Evolutionary conservation across 2,329 filamentous ascomycete species (phyloP), one percentile per base, ranked within the genome.

Genomic region (Fusarium nurragi): DNA sequence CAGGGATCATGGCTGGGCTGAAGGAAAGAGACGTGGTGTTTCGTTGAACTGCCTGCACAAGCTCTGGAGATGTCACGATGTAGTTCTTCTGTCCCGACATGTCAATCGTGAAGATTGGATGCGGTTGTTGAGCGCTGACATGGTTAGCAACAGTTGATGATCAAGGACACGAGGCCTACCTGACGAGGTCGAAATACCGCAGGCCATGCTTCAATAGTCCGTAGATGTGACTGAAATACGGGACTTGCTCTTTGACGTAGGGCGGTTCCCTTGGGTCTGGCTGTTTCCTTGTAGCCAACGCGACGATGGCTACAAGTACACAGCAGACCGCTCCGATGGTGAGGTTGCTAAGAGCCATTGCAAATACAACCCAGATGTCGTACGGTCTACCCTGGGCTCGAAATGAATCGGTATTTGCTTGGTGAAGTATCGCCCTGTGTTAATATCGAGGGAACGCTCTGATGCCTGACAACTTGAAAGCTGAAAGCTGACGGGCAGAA

Each of bases 21-120:
- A 68, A 68, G 0, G 65, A 68, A 0, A 68, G 34, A 16, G 65
- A 68, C 0, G 65, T 57, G 0, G 58, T 48, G 14, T 68, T 68
- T 6, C 65, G 61, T 5, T 68, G 65, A 13, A 68, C 65, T 1
- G 65, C 65, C 4, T 68, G 61, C 0, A 68, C 61, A 3, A 68
- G 65, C 18, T 68, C 65, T 26, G 65, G 65, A 25, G 65, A 68
- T 9, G 65, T 68, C 21, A 68, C 65, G 2, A 68, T 68, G 36
- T 68, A 68, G 21, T 68, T 68, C 30, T 57, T 68, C 10, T 68
- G 61, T 0, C 65, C 65, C 1, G 65, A 65, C 48, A 68, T 63
- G 34, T 68, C 61, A 65, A 68, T 64, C n/a, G 65, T 68, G 18
- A 68, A 68, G 44, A 68, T 68, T 52, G 65, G 61, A 34, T 68